Base-by-base conservation (phyloP, 768 basidiomycete genomes). In the Tulasnella sp. region DNA sequence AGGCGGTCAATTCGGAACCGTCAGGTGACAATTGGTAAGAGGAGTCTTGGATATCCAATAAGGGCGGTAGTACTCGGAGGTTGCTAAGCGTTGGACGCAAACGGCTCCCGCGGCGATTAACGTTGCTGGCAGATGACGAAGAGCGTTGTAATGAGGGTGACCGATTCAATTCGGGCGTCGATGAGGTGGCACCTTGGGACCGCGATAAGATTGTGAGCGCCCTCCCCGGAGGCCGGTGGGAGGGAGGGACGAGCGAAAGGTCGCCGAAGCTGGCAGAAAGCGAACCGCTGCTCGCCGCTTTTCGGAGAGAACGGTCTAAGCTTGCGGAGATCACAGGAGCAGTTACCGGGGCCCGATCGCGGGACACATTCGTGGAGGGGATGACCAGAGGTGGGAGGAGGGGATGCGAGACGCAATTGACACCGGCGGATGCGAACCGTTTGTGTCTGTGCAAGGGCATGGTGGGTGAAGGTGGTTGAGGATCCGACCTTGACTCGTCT, bases 251-350 rank as follows among this genome's bases (percentile, higher is more conserved):
- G n/a, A 61, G 57, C 26, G 57, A 61, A 15, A 61, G 57, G n/a
- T 29, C 26, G 57, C 57, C 57, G 57, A 61, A 61, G 57, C 4
- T 23, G n/a, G 57, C 57, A 32, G 26, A 61, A 15, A 61, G 57
- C 26, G 57, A 61, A 61, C 57, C 57, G 26, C 57, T 32, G 57
- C 57, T 61, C 57, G 26, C 57, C 57, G 57, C 57, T 61, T 61
- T 61, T 61, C 57, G 57, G 57, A 61, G 57, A 13, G n/a, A 15
- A 61, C 16, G 57, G 20, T 61, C 57, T 32, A 23, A 10, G 57
- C 26, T 61, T 23, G 57, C 32, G 5, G 29, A 26, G 3, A n/a
- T 9, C 7, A 61, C 57, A 44, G 77, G 55, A 29, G 71, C 57
- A 13, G 57, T 61, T 7, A 16, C n/a, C 15, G 57, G 57, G n/a